Evolutionary conservation across 1,284 basidiomycete genomes (phyloP).

Genomic region (Ceratobasidium sp.): DNA sequence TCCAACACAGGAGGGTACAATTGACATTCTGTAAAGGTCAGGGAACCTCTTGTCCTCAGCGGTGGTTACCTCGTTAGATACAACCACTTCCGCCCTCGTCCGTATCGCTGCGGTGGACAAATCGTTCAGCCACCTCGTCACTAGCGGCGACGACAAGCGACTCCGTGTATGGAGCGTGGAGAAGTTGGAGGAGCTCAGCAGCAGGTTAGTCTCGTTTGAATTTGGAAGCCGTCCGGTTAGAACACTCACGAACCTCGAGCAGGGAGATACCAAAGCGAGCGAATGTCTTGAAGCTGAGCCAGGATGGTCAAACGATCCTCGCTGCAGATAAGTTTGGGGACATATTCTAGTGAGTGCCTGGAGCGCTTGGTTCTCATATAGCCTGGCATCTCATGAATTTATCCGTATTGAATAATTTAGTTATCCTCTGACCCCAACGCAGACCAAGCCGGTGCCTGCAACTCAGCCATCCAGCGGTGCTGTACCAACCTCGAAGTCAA

Average conservation of each 20-base stretch:
- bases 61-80: conserved; percentile 54
- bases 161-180: conserved; percentile 78
- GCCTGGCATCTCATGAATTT: conserved; percentile 5
- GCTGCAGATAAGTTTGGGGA: conserved; percentile 90
- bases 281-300: conserved; percentile 70
- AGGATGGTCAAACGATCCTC: conserved; percentile 68
- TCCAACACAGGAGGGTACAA: too few species aligned
- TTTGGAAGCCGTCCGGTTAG: conserved; percentile 50
- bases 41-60: conserved; percentile 66
- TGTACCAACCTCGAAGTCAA: conserved; percentile 45
- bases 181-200: conserved; percentile 65
- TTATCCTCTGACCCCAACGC: conserved; percentile 59
- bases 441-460: conserved; percentile 48
- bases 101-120: conserved; percentile 68
- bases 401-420: conserved; percentile 50
- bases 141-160: conserved; percentile 80
- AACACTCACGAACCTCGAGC: conserved; percentile 15
- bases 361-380: not conserved
- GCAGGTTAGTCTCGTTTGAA: conserved; percentile 62
- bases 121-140: conserved; percentile 65
- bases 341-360: conserved; percentile 71
- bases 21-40: conserved; percentile 58
- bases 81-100: conserved; percentile 65
- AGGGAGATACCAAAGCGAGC: conserved; percentile 83
- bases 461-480: conserved; percentile 2